These are phyloP conservation scores for Rhodomyrtus tomentosa DNA, from an alignment of 345 rosid genomes.

Conservation along the genomic window DNA sequence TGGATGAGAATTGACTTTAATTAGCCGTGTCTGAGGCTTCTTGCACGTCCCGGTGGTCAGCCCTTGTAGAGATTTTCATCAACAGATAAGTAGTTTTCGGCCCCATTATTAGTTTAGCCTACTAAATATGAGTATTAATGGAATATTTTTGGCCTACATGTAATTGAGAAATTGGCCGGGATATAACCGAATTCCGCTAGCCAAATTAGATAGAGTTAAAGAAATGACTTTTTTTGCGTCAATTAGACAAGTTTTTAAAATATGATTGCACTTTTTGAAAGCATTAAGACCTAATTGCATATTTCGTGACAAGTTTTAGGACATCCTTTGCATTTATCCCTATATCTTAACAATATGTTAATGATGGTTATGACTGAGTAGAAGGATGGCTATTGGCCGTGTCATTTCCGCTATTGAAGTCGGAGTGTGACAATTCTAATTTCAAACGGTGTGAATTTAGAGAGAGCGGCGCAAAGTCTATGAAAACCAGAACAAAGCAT, in stretches of 20 bases:
- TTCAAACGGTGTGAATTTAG: background rate
- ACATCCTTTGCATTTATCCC: background rate
- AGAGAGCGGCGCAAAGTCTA: accelerated
- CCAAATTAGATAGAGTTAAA: too few species aligned
- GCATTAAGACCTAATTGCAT: too few species aligned
- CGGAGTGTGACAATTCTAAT: background rate
- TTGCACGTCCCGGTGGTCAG: accelerated
- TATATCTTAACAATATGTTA: background rate
- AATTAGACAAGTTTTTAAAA: too few species aligned
- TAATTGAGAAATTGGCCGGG: background rate
- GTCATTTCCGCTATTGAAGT: background rate
- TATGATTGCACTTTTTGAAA: too few species aligned
- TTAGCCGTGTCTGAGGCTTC: too few species aligned
- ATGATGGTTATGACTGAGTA: background rate
- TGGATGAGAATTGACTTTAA: too few species aligned
- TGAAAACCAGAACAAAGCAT: background rate
- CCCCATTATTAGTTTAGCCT: background rate
- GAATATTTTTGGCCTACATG: background rate
- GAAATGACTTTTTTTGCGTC: too few species aligned
- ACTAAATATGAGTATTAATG: background rate
- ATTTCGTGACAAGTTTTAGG: too few species aligned
- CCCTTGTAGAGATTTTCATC: background rate
- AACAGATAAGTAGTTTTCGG: background rate
- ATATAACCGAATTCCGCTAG: background rate
- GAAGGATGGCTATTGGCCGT: background rate